Percentiles rank a stretch among this genome's conserved stretches.
Conservation (phyloP, 345 rosid genomes). For the Firmiana major region DNA sequence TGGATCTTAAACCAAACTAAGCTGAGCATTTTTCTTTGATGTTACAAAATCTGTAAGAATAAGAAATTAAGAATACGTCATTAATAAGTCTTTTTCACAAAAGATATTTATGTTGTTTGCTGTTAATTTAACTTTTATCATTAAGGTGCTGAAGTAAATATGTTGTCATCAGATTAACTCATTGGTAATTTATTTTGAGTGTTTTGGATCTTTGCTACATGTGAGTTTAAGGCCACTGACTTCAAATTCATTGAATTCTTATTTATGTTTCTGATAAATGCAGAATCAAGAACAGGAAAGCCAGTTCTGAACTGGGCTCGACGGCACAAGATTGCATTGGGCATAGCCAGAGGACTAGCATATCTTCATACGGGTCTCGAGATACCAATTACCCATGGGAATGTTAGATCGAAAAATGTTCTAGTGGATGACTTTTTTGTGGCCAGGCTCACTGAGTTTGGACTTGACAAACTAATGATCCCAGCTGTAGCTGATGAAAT, state of each 20-base stretch:
- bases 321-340: slow-evolving; percentile 88
- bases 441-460: slow-evolving; percentile 80
- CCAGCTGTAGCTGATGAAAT: slow-evolving; percentile 92
- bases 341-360: slow-evolving; percentile 83
- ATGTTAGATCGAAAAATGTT: slow-evolving; percentile 82
- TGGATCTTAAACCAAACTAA: neutral
- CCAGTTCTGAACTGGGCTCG: slow-evolving; percentile 89
- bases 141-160: neutral
- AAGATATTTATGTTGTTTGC: too few relatives aligned
- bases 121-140: neutral
- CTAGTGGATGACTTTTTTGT: slow-evolving; percentile 88
- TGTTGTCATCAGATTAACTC: neutral
- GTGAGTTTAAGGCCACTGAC: neutral
- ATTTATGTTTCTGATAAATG: slow-evolving; percentile 11
- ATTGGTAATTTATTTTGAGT: neutral
- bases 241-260: neutral
- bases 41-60: neutral
- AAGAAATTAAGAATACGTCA: neutral
- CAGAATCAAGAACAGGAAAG: slow-evolving; percentile 76
- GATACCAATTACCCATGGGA: slow-evolving; percentile 80
- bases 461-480: slow-evolving; percentile 91
- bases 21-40: neutral
- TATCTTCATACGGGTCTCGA: slow-evolving; percentile 83
- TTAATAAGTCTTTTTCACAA: neutral
- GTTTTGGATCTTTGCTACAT: neutral